Percentiles rank a stretch among this genome's conserved stretches.
Evolutionary conservation across 1,284 basidiomycete species (phyloP).

Genomic region (Ustilago lituana): DNA sequence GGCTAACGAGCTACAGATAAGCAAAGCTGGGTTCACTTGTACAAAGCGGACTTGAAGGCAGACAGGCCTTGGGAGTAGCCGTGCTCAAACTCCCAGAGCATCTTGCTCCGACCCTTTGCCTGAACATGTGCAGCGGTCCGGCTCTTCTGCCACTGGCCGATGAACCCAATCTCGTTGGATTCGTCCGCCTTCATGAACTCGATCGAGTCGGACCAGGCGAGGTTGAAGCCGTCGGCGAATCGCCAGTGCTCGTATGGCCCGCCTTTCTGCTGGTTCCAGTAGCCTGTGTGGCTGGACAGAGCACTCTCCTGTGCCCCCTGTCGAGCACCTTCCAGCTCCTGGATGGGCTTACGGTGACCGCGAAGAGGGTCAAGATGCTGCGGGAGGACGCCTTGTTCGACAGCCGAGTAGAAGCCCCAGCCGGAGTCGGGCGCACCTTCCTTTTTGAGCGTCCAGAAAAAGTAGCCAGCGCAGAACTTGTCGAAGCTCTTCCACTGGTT

Average conservation of each 20-base stretch:
- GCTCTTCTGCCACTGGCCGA: slow-evolving; percentile 73
- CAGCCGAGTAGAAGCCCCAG: slow-evolving; percentile 80
- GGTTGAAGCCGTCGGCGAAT: slow-evolving; percentile 75
- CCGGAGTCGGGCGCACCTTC: slow-evolving; percentile 76
- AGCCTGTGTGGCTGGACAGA: slow-evolving; percentile 26
- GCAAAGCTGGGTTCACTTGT: slow-evolving; percentile 7
- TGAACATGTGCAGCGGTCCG: slow-evolving; percentile 71
- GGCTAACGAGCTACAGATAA: too few relatives aligned
- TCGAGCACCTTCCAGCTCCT: slow-evolving; percentile 29
- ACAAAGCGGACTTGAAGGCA: slow-evolving; percentile 38
- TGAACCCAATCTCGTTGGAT: slow-evolving; percentile 74
- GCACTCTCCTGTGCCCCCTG: slow-evolving; percentile 27
- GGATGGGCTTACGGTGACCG: slow-evolving; percentile 22
- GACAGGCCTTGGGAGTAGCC: slow-evolving; percentile 72
- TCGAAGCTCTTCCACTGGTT: slow-evolving; percentile 80
- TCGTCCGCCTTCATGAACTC: slow-evolving; percentile 70
- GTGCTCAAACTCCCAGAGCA: slow-evolving; percentile 69
- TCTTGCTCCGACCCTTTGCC: slow-evolving; percentile 68
- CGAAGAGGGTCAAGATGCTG: slow-evolving; percentile 45
- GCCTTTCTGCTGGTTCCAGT: slow-evolving; percentile 59
- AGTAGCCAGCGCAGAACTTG: slow-evolving; percentile 77
- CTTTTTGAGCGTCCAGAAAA: slow-evolving; percentile 90
- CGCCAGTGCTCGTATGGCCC: slow-evolving; percentile 74
- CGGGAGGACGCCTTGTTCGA: slow-evolving; percentile 75
- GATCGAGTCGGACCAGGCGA: slow-evolving; percentile 79